Evolutionary conservation across 805 yeast species (phyloP), one percentile per base, ranked within the genome.

Genomic region (Metschnikowia noctiluminum): DNA sequence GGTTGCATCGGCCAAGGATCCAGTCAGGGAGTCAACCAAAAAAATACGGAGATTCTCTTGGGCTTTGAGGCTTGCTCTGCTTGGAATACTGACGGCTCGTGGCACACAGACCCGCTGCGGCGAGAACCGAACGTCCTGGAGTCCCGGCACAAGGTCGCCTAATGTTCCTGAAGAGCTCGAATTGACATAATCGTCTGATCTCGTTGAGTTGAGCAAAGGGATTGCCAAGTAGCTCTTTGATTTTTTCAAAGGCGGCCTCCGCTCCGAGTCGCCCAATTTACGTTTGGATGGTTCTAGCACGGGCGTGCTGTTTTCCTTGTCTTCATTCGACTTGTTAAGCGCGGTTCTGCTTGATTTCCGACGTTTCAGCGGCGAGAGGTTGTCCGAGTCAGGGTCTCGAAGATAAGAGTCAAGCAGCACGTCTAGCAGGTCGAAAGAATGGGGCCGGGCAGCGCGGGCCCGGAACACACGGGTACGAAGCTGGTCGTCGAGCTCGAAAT

Each of bases 21-120:
- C 87, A 35, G 83, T 80, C 59, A 81, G 77, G 6, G 87, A 75
- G 54, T 82, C 84, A 30, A 84, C 87, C 40, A 82, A 65, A 55
- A 76, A 72, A 41, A 80, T 80, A 31, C 61, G 60, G 13, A 52
- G 49, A 21, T 54, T 35, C n/a, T 55, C 48, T 28, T 53, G 49
- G 43, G 57, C 50, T 46, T 61, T 63, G 21, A 71, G 54, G 27
- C 63, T 55, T 8, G 82, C 72, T 52, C 58, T 70, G 4, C 62
- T 56, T 1, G 68, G 65, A 31, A 55, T 59, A 3, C 55, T 42
- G 7, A 46, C 47, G 40, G 48, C 44, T 32, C 59, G 64, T 3
- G 84, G 84, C 7, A 68, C 62, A 53, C 82, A 78, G 7, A 70
- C 62, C 37, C 79, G 60, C 43, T 66, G 68, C 26, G 78, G 79